Percentiles rank a stretch among this genome's conserved stretches.
Evolutionary conservation across 306 rosid genomes (phyloP).

Genomic region (Hippophae gyantsensis): DNA sequence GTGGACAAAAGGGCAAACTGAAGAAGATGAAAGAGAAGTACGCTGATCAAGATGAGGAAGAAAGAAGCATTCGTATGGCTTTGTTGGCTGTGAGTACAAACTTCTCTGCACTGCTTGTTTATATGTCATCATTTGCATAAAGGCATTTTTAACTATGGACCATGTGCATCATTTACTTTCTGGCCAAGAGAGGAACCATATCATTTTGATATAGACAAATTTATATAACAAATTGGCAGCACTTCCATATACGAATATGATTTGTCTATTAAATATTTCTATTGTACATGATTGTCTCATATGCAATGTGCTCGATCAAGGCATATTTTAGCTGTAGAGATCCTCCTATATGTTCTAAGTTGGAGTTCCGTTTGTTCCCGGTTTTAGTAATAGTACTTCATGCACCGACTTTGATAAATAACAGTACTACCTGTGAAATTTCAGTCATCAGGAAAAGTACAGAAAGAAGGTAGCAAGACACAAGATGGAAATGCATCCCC

Average conservation of each 20-base stretch:
- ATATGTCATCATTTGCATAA: not conserved
- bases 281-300: no score
- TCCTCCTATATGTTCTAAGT: no score
- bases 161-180: no score
- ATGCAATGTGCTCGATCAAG: no score
- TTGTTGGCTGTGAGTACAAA: slow-evolving; percentile 82
- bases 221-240: no score
- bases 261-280: no score
- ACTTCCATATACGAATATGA: no score
- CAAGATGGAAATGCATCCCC: slow-evolving; percentile 29
- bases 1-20: slow-evolving; percentile 82
- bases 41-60: slow-evolving; percentile 96
- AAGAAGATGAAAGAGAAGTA: slow-evolving; percentile 94
- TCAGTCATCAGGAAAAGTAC: slow-evolving; percentile 79
- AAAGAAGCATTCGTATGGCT: slow-evolving; percentile 88
- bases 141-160: not conserved
- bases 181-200: no score
- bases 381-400: no score
- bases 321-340: no score
- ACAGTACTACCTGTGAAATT: slow-evolving; percentile 18
- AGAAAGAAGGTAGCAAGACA: slow-evolving; percentile 40
- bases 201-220: no score
- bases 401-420: not conserved
- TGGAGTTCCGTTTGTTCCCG: no score
- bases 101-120: slow-evolving; percentile 6